Conservation (phyloP, 208 protist species). For the Wallacemonas sp. region DNA sequence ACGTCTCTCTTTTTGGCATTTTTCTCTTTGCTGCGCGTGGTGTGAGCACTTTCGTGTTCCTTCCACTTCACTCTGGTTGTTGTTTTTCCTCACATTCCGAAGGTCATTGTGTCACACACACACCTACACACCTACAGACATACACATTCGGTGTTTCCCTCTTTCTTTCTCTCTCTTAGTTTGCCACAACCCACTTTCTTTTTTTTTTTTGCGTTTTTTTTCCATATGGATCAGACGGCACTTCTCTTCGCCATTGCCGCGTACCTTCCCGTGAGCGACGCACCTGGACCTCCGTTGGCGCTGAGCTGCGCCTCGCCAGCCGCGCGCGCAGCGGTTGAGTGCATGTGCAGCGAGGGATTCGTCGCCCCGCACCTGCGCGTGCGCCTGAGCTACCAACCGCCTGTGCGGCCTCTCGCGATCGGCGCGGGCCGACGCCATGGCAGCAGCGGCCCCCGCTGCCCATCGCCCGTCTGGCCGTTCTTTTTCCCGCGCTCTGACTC, state of each 20-base stretch:
- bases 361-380: conserved; percentile 3
- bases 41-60: background rate
- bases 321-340: conserved; percentile 3
- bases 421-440: too few relatives aligned
- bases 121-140: too few relatives aligned
- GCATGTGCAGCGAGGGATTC: background rate
- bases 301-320: background rate
- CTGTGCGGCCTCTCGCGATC: background rate
- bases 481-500: too few relatives aligned
- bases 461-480: too few relatives aligned
- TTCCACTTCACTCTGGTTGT: background rate
- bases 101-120: too few relatives aligned
- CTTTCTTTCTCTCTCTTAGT: conserved; percentile 10
- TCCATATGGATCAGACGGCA: background rate
- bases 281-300: background rate
- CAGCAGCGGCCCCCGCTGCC: background rate
- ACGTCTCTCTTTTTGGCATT: too few relatives aligned
- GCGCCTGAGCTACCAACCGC: conserved; percentile 1
- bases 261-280: background rate
- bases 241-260: background rate
- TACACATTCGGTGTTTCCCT: background rate
- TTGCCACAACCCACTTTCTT: too few relatives aligned
- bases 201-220: too few relatives aligned
- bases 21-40: background rate
- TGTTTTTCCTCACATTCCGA: background rate